Conservation (phyloP, 228 moss, liverwort and hornwort genomes). For the Sphagnum fallax region DNA sequence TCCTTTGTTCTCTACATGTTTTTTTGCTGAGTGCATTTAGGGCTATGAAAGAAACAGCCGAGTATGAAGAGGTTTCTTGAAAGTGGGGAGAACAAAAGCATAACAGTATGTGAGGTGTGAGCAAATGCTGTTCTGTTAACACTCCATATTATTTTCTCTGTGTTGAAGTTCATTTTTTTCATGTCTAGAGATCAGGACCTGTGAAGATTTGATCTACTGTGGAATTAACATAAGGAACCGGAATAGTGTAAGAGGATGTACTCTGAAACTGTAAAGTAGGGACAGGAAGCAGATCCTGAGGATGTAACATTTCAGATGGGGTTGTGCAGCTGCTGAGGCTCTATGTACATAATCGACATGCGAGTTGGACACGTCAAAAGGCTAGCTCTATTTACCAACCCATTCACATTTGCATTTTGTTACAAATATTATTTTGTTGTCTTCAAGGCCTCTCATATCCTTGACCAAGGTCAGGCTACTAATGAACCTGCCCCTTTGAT, state of each 20-base stretch:
- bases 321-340: conserved; percentile 67
- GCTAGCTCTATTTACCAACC: conserved; percentile 14
- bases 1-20: not conserved
- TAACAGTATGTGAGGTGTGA: not conserved
- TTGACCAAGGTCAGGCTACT: no score
- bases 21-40: not conserved
- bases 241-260: no score
- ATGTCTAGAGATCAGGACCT: no score
- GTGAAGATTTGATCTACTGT: no score
- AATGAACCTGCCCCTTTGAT: not conserved
- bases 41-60: not conserved
- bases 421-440: no score
- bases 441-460: no score
- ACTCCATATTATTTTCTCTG: not conserved
- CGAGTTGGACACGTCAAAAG: conserved; percentile 85
- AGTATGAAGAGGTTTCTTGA: not conserved
- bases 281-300: no score
- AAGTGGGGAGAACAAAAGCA: not conserved
- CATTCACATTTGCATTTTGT: no score
- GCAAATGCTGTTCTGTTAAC: not conserved
- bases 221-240: no score
- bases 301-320: no score
- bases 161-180: not conserved
- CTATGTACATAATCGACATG: conserved; percentile 53
- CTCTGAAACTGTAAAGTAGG: no score